Evolutionary conservation across 306 rosid genomes (phyloP).

Genomic region (Ceratonia siliqua): DNA sequence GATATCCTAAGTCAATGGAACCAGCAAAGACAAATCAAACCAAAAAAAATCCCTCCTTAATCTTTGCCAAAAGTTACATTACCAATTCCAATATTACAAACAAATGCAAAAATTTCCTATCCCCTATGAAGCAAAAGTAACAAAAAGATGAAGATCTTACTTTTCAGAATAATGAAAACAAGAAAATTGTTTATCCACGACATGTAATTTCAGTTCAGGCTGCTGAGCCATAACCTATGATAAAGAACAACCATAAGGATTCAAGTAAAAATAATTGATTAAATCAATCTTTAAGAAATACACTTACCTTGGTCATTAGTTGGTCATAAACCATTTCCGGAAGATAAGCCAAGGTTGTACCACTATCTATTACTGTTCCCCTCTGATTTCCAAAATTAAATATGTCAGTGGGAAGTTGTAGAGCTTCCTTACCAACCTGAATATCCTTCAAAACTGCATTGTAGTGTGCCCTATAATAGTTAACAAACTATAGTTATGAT

Average conservation of each 20-base stretch:
- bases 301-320: conserved; percentile 55
- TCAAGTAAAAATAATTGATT: conserved; percentile 24
- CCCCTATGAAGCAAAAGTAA: conserved; percentile 25
- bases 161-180: conserved; percentile 55
- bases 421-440: conserved; percentile 61
- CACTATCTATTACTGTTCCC: conserved; percentile 87
- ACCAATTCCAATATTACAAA: conserved; percentile 14
- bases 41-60: neutral
- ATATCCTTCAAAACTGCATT: conserved; percentile 74
- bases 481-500: conserved; percentile 37
- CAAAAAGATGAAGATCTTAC: conserved; percentile 47
- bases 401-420: conserved; percentile 60
- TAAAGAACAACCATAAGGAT: conserved; percentile 33
- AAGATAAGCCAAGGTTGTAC: conserved; percentile 90
- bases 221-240: conserved; percentile 55
- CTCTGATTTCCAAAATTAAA: conserved; percentile 53
- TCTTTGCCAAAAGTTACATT: neutral
- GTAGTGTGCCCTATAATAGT: conserved; percentile 78
- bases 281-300: neutral
- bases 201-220: conserved; percentile 48
- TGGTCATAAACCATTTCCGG: conserved; percentile 50
- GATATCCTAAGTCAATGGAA: neutral
- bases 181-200: conserved; percentile 54
- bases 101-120: neutral
- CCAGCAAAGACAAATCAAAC: neutral